phyloP scores from a whole-genome alignment of 2,329 filamentous ascomycete species.

The Xylaria sp. region DNA sequence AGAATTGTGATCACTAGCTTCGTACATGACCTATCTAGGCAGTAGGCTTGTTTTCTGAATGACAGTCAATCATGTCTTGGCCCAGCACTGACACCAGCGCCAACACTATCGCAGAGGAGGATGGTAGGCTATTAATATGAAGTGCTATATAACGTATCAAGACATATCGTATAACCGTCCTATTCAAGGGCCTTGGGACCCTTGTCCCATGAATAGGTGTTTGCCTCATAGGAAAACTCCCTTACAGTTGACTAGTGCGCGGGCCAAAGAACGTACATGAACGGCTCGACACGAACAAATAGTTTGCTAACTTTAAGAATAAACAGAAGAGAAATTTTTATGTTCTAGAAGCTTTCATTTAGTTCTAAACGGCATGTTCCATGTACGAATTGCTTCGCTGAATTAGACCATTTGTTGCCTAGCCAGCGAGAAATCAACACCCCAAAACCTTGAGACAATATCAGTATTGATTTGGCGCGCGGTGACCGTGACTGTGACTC shows the following conservation, averaged over 20 bases:
- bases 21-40: not conserved
- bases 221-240: not conserved
- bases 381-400: no score
- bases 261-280: not conserved
- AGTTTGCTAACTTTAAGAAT: no score
- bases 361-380: no score
- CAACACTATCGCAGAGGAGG: not conserved
- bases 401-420: not conserved
- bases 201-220: not conserved
- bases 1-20: not conserved
- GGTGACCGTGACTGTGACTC: not conserved
- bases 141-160: not conserved
- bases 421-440: not conserved
- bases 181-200: not conserved
- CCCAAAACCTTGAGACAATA: not conserved
- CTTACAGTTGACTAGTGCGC: not conserved
- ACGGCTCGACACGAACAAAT: not conserved
- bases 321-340: no score
- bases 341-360: not conserved
- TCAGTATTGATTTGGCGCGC: no score
- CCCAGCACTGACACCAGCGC: not conserved
- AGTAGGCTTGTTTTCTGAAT: no score
- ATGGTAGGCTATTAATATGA: not conserved
- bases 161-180: not conserved
- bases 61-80: not conserved